These are phyloP conservation scores for Talaromyces funiculosus DNA, from an alignment of 2,329 filamentous ascomycete species.

Conservation along the genomic window DNA sequence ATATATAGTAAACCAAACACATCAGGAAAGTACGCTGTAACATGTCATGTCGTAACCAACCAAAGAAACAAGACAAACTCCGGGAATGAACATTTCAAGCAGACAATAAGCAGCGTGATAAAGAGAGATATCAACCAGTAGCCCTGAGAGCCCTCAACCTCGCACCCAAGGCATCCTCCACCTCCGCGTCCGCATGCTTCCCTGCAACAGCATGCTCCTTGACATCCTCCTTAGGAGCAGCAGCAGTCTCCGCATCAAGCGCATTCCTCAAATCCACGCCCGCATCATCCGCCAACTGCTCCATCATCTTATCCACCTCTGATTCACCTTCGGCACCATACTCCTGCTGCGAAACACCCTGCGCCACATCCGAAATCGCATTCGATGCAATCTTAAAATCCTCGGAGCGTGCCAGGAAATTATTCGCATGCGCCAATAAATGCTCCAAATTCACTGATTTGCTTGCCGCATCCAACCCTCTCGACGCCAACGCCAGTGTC, in stretches of 20 bases:
- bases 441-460: conserved; percentile 44
- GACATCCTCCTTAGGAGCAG: conserved; percentile 37
- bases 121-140: conserved; percentile 22
- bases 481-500: conserved; percentile 40
- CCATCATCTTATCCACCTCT: conserved; percentile 41
- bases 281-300: conserved; percentile 40
- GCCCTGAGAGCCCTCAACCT: conserved; percentile 37
- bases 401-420: conserved; percentile 37
- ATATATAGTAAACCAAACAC: not conserved
- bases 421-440: conserved; percentile 38
- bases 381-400: conserved; percentile 41
- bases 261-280: conserved; percentile 39
- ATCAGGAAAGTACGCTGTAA: not conserved
- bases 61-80: not conserved
- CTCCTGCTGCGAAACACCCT: conserved; percentile 39
- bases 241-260: conserved; percentile 33
- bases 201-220: conserved; percentile 27
- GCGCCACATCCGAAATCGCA: conserved; percentile 38
- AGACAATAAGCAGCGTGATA: not conserved
- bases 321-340: conserved; percentile 40
- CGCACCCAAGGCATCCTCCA: conserved; percentile 39
- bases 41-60: not conserved
- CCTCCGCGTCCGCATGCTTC: conserved; percentile 30
- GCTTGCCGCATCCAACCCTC: conserved; percentile 41
- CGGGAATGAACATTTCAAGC: not conserved